These are phyloP conservation scores for Diaporthe ampelina DNA, from an alignment of 2,329 filamentous ascomycete genomes.

Conservation along the genomic window DNA sequence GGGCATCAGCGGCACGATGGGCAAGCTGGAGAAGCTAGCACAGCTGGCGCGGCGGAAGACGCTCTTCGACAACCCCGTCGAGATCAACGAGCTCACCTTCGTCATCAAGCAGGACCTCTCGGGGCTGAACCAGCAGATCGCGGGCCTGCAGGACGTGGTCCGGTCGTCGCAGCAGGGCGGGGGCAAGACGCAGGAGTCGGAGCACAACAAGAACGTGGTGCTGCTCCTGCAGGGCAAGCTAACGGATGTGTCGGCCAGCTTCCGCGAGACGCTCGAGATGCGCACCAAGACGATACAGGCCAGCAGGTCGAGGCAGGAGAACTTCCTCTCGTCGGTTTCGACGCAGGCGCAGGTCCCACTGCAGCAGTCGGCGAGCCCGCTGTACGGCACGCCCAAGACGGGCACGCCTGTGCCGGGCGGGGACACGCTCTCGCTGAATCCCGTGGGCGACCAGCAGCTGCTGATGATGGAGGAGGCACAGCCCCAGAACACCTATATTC, in stretches of 20 bases:
- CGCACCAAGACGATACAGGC: slow-evolving; percentile 98
- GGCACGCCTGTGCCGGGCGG: slow-evolving; percentile 75
- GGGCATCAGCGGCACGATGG: slow-evolving; percentile 93
- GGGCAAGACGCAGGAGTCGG: slow-evolving; percentile 82
- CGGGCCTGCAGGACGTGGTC: slow-evolving; percentile 78
- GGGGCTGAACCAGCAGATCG: slow-evolving; percentile 86
- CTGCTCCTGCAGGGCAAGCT: slow-evolving; percentile 91
- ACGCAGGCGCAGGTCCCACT: slow-evolving; percentile 79
- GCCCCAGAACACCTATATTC: slow-evolving; percentile 88
- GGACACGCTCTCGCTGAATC: slow-evolving; percentile 88
- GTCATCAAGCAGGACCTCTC: slow-evolving; percentile 98
- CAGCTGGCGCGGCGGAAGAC: slow-evolving; percentile 97
- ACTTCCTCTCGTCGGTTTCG: slow-evolving; percentile 93
- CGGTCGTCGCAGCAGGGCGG: slow-evolving; percentile 78
- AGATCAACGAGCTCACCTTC: slow-evolving; percentile 97
- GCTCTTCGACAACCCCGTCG: slow-evolving; percentile 96
- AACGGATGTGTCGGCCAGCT: slow-evolving; percentile 92
- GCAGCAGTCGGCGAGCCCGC: slow-evolving; percentile 83
- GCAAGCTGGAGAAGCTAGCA: slow-evolving; percentile 92
- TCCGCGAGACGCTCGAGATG: slow-evolving; percentile 97
- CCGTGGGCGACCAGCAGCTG: slow-evolving; percentile 85
- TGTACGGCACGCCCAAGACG: slow-evolving; percentile 84
- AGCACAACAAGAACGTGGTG: slow-evolving; percentile 98
- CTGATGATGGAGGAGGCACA: slow-evolving; percentile 95
- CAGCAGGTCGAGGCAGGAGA: slow-evolving; percentile 90